phyloP scores from a whole-genome alignment of 495 filamentous ascomycete species.

The Penicillium egyptiacum region DNA sequence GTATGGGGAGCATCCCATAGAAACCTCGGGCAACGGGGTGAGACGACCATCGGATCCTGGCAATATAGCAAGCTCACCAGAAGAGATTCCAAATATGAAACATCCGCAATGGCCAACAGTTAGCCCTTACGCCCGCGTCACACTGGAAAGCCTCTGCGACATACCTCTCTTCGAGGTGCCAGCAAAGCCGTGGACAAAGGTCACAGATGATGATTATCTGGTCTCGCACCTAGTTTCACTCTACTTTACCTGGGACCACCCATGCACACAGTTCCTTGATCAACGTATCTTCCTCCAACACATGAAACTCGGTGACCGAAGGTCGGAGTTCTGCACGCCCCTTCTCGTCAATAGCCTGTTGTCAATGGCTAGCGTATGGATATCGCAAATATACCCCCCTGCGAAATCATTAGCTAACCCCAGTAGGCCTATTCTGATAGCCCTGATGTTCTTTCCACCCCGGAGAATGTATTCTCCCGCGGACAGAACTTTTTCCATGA shows the following conservation, averaged over 20 bases:
- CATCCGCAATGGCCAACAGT: conserved; percentile 7
- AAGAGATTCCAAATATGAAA: conserved; percentile 17
- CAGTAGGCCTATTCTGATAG: conserved; percentile 47
- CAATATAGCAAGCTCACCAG: conserved; percentile 12
- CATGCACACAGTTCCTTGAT: conserved; percentile 39
- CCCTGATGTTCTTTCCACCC: conserved; percentile 42
- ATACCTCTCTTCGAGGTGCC: conserved; percentile 37
- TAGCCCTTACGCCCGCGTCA: conserved; percentile 32
- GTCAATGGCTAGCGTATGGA: conserved; percentile 41
- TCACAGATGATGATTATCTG: conserved; percentile 46
- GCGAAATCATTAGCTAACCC: conserved; percentile 7
- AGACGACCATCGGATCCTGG: conserved; percentile 16
- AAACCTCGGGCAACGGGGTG: not conserved
- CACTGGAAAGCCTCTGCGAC: conserved; percentile 40
- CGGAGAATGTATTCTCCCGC: conserved; percentile 29
- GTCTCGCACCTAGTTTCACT: conserved; percentile 49
- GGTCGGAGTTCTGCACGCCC: conserved; percentile 38
- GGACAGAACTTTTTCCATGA: conserved; percentile 36
- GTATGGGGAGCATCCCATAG: conserved; percentile 7
- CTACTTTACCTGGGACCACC: conserved; percentile 50
- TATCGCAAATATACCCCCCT: not conserved
- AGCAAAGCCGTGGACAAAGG: conserved; percentile 46
- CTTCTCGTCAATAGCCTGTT: conserved; percentile 45
- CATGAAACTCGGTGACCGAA: conserved; percentile 25
- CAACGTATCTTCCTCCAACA: conserved; percentile 35